Evolutionary conservation across 306 rosid species (phyloP), one percentile per base, ranked within the genome.

Genomic region (Lablab purpureus): DNA sequence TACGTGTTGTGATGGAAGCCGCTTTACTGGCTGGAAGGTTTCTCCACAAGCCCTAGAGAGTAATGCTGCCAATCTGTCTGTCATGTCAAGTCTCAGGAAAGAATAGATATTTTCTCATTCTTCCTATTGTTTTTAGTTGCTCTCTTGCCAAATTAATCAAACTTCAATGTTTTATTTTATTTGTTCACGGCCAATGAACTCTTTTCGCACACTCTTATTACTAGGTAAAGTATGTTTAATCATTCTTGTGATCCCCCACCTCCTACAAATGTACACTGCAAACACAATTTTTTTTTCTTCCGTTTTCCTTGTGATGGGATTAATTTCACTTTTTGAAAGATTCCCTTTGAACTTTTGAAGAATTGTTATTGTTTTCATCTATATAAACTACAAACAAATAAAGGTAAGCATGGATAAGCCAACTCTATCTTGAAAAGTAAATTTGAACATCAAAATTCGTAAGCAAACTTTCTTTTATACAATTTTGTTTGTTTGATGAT

Each of bases 11-110:
- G 17, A 95, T 95, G 99, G 90, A 93, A 76, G 99, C 96, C 2
- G 99, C 99, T 77, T 82, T 95, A 41, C 80, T 93, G 13, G 99
- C 99, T 18, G 98, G 99, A 84, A 86, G 89, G 78, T 78, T 82
- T 88, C 70, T 93, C 62, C 99, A 93, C 69, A 91, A 90, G 80
- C 98, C 99, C 19, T 95, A 77, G 64, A 70, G 19, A 59, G 23
- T 19, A 30, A n/a, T 30, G 78, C 10, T 58, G 19, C 14, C 27
- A 0, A 11, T n/a, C 34, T 69, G n/a, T 14, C 25, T 80, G 47
- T 32, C 55, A 43, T 58, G 22, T 75, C 71, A 58, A 65, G 27
- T 75, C 71, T 43, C 59, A 36, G 30, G 18, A 34, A 67, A 63
- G 3, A 11, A 59, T 32, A 66, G 1, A 51, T 6, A 41, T n/a